These are phyloP conservation scores for Smithsoniella earleae DNA, from an alignment of 163 green algal genomes.

Conservation along the genomic window DNA sequence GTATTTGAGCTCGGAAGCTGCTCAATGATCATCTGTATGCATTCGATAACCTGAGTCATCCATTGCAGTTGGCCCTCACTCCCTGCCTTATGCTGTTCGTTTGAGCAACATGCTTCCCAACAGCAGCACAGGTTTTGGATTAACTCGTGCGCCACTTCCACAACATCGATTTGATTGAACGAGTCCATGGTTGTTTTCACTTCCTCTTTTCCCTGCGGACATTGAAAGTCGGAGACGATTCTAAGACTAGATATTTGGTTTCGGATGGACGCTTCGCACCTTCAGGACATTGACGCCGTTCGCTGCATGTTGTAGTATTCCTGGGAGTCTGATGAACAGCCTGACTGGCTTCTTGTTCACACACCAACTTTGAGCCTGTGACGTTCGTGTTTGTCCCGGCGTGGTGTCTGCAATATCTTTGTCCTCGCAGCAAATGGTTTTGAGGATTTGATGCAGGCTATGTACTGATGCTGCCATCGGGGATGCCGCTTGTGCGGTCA, in stretches of 20 bases:
- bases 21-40: not conserved
- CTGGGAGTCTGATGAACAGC: not conserved
- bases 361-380: no score
- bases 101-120: not conserved
- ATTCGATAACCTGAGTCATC: not conserved
- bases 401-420: no score
- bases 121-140: not conserved
- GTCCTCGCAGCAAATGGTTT: not conserved
- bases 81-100: not conserved
- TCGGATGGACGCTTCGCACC: no score
- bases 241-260: no score
- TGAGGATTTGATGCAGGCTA: not conserved
- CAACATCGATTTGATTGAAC: not conserved
- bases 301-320: not conserved
- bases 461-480: not conserved
- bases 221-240: no score
- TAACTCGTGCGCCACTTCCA: not conserved
- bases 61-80: not conserved
- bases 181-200: not conserved
- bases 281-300: not conserved
- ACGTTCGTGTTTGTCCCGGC: no score
- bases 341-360: not conserved
- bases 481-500: not conserved
- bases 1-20: not conserved
- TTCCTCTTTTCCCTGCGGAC: not conserved